Evolutionary conservation across 164 flowering plant genomes (phyloP), one percentile per base, ranked within the genome.

Genomic region (Piper betle): DNA sequence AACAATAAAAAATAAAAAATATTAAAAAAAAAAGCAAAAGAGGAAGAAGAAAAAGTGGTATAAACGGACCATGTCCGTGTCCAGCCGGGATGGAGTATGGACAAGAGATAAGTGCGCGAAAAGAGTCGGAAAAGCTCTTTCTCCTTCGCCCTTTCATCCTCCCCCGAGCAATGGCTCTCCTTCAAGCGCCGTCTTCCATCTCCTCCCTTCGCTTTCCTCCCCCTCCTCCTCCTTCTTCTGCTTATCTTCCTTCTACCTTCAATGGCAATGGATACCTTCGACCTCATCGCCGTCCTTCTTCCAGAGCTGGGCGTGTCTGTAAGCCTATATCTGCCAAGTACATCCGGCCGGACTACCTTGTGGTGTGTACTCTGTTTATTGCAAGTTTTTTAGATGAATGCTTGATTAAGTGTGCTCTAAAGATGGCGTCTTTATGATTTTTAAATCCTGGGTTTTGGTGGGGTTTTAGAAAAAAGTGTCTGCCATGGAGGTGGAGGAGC

Each of bases 311-410:
- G 37, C 13, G 0, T 37, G 2, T 57, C 60, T 57, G 39, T 16
- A 37, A 38, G 37, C 16, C 43, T 19, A 37, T 39, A 37, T 57
- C 60, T 37, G 39, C 41, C 40, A 88, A 88, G 73, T 73, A 81
- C 65, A 60, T 91, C 72, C 73, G 81, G 64, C 85, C 84, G 52
- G 87, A 86, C 71, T 91, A 88, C 69, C 81, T 84, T 62, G 94
- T 91, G 82, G 97, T 91, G 38, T 10, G 4, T 42, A 8, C 43
- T 39, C 64, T 59, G 33, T 18, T 10, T 56, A 5, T 55, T 55
- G 33, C 33, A 19, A 39, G 74, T 12, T 63, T 38, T 6, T 15
- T 37, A 15, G 9, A 18, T 20, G 9, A 19, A 10, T 7, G 1
- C 33, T 55, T 46, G 25, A 12, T 15, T 41, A 8, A 9, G 46